phyloP scores from a whole-genome alignment of 129 eudicot species.

The Flaveria ramosissima region DNA sequence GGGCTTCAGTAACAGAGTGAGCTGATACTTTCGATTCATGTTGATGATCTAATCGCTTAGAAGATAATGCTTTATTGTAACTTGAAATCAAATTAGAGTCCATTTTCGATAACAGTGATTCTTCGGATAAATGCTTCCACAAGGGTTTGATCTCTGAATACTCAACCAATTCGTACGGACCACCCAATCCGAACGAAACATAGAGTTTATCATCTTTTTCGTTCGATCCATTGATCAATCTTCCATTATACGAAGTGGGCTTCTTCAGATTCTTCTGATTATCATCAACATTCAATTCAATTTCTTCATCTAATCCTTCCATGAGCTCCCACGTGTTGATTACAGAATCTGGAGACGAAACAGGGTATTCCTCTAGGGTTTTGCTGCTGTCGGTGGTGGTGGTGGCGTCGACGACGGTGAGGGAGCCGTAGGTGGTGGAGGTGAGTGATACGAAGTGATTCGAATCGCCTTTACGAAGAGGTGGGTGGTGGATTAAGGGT shows the following conservation, averaged over 20 bases:
- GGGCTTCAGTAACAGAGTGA: not conserved
- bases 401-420: constrained; percentile 43
- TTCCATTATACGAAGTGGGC: too few species aligned
- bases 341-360: constrained; percentile 76
- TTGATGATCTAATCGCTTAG: constrained; percentile 33
- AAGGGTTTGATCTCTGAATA: constrained; percentile 73
- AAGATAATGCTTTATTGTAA: constrained; percentile 54
- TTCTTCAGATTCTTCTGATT: too few species aligned
- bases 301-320: constrained; percentile 81
- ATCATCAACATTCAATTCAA: constrained; percentile 22
- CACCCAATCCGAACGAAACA: constrained; percentile 45
- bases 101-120: constrained; percentile 71
- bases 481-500: constrained; percentile 84
- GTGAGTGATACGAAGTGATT: constrained; percentile 89
- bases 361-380: constrained; percentile 36
- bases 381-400: constrained; percentile 21
- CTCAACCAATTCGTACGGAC: constrained; percentile 57
- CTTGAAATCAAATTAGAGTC: constrained; percentile 69
- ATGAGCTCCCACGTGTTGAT: constrained; percentile 98
- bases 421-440: constrained; percentile 90
- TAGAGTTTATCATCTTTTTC: constrained; percentile 32
- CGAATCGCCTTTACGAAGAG: constrained; percentile 70
- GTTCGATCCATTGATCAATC: constrained; percentile 23
- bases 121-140: constrained; percentile 95
- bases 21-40: constrained; percentile 7